phyloP scores from a whole-genome alignment of 1,284 basidiomycete species.

The Meira miltonrushii region DNA sequence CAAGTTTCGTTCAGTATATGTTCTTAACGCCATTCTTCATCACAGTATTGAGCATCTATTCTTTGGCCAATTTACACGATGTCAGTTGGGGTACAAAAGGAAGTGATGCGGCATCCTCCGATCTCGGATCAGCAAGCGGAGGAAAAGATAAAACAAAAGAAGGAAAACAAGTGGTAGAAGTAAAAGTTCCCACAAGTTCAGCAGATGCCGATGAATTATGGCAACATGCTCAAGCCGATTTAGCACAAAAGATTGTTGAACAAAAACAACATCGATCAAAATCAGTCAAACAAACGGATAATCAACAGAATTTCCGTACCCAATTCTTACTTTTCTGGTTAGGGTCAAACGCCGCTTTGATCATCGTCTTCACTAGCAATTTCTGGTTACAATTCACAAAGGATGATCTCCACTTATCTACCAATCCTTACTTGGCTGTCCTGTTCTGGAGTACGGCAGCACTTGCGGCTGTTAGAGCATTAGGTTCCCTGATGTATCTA shows the following conservation, averaged over 20 bases:
- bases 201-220: slow-evolving; percentile 77
- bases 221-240: slow-evolving; percentile 64
- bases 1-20: slow-evolving; percentile 65
- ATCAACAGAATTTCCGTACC: slow-evolving; percentile 67
- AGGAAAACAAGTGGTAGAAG: slow-evolving; percentile 78
- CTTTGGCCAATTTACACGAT: slow-evolving; percentile 60
- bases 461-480: slow-evolving; percentile 27
- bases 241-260: slow-evolving; percentile 58
- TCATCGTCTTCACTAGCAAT: slow-evolving; percentile 18
- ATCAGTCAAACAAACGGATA: slow-evolving; percentile 82
- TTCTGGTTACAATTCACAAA: slow-evolving; percentile 15
- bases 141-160: slow-evolving; percentile 65
- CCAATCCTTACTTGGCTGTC: slow-evolving; percentile 26
- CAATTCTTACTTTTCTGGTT: slow-evolving; percentile 16
- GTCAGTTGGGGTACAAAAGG: slow-evolving; percentile 73
- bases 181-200: slow-evolving; percentile 70
- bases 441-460: slow-evolving; percentile 32
- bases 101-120: slow-evolving; percentile 75
- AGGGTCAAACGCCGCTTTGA: slow-evolving; percentile 14
- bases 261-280: slow-evolving; percentile 75
- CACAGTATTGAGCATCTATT: slow-evolving; percentile 73
- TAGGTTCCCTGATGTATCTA: slow-evolving; percentile 29
- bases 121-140: slow-evolving; percentile 66
- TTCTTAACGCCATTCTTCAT: slow-evolving; percentile 62
- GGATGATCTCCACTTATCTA: slow-evolving; percentile 3